Conservation (phyloP, 2,329 filamentous ascomycete species). For the Trichophyton mentagrophytes region DNA sequence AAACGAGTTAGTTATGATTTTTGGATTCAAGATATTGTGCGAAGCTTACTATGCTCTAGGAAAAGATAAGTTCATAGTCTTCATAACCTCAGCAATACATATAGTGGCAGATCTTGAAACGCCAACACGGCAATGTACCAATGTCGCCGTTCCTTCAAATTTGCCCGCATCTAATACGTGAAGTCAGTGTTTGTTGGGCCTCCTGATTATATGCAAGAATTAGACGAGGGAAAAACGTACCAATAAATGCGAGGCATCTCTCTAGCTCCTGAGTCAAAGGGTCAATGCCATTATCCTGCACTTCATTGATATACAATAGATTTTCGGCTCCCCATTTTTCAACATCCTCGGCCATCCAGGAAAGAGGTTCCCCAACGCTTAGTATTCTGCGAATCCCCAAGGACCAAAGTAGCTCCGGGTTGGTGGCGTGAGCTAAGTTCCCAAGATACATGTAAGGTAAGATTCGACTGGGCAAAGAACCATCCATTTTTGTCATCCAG, state of each 20-base stretch:
- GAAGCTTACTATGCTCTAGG: constrained; percentile 67
- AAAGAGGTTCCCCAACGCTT: constrained; percentile 79
- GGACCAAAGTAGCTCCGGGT: constrained; percentile 64
- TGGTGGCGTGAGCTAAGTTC: constrained; percentile 87
- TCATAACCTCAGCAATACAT: constrained; percentile 98
- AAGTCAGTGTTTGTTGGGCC: background rate
- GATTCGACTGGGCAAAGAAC: constrained; percentile 78
- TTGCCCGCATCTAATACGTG: constrained; percentile 57
- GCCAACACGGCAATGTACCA: constrained; percentile 92
- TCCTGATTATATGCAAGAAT: background rate
- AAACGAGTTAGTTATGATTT: constrained; percentile 4
- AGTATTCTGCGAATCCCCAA: constrained; percentile 79
- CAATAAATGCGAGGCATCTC: constrained; percentile 79
- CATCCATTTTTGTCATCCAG: constrained; percentile 77
- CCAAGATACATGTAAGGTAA: constrained; percentile 93
- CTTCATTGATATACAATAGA: constrained; percentile 64
- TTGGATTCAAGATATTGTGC: background rate
- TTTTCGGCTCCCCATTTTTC: constrained; percentile 66
- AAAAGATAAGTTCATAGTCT: constrained; percentile 63
- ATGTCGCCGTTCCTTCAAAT: constrained; percentile 62
- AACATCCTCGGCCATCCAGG: constrained; percentile 61
- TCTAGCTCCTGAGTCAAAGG: constrained; percentile 75
- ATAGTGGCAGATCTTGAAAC: constrained; percentile 94
- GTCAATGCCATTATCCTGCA: constrained; percentile 96
- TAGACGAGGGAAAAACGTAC: constrained; percentile 41